Conservation (phyloP, 2,329 filamentous ascomycete genomes). For the Claviceps quebecensis region DNA sequence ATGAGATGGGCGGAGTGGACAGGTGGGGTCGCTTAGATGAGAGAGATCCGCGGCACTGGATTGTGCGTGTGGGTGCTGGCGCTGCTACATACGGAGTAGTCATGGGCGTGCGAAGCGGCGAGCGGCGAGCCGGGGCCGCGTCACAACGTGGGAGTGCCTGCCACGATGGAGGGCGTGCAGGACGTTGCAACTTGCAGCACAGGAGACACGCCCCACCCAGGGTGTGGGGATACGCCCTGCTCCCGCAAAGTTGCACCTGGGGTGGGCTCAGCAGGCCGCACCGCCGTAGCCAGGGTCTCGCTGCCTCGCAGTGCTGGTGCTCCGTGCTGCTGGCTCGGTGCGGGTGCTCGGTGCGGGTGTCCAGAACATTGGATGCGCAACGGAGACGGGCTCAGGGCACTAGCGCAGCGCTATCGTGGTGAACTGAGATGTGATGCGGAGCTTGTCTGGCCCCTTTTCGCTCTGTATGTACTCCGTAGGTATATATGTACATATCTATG, state of each 20-base stretch:
- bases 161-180: constrained; percentile 1
- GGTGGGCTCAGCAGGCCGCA: not conserved
- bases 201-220: too few relatives aligned
- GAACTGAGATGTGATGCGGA: not conserved
- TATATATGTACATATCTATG: too few relatives aligned
- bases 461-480: too few relatives aligned
- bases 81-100: too few relatives aligned
- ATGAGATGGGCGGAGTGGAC: constrained; percentile 11
- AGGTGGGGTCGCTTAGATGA: constrained; percentile 6
- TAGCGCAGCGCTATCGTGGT: constrained; percentile 1
- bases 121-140: constrained; percentile 8
- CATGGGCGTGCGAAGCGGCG: constrained; percentile 5
- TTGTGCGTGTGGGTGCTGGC: constrained; percentile 15
- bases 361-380: not conserved
- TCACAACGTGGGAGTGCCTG: constrained; percentile 10
- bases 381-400: not conserved
- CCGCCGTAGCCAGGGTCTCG: not conserved
- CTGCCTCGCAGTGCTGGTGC: too few relatives aligned
- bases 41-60: constrained; percentile 20
- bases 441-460: not conserved
- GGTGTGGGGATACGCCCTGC: not conserved
- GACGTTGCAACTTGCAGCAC: not conserved
- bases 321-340: too few relatives aligned
- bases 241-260: not conserved
- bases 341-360: too few relatives aligned